Evolutionary conservation across 495 filamentous ascomycete species (phyloP).

Genomic region (Lophiotrema nucula): DNA sequence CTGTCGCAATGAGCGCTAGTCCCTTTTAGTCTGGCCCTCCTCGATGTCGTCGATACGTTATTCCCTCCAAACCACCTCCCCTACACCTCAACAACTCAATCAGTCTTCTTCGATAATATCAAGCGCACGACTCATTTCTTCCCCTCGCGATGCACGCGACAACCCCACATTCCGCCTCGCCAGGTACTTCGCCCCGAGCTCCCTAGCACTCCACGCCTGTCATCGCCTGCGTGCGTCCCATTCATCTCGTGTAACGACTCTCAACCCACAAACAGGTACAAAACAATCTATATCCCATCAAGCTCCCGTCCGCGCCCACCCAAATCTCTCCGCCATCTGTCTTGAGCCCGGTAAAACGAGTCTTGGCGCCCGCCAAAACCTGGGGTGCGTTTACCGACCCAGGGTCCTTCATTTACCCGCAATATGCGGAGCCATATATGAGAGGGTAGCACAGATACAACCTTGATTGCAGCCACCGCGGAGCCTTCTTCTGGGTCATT

Average conservation of each 20-base stretch:
- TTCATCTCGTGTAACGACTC: not conserved
- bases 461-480: too few relatives aligned
- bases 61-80: too few relatives aligned
- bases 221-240: not conserved
- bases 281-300: not conserved
- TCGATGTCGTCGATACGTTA: too few relatives aligned
- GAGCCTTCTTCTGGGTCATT: too few relatives aligned
- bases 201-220: conserved; percentile 5
- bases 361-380: conserved; percentile 1
- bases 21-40: too few relatives aligned
- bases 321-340: not conserved
- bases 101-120: too few relatives aligned
- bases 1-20: too few relatives aligned
- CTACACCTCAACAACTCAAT: too few relatives aligned
- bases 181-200: conserved; percentile 21
- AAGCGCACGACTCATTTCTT: too few relatives aligned
- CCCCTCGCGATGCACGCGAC: too few relatives aligned
- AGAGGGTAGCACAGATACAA: too few relatives aligned
- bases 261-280: conserved; percentile 5
- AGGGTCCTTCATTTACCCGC: not conserved
- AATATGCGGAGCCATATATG: not conserved
- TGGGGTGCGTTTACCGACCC: not conserved
- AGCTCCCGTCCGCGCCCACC: not conserved
- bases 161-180: too few relatives aligned
- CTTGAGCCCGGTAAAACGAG: not conserved